These are phyloP conservation scores for Debaryomyces hansenii DNA, from an alignment of 805 yeast species.

Conservation along the genomic window DNA sequence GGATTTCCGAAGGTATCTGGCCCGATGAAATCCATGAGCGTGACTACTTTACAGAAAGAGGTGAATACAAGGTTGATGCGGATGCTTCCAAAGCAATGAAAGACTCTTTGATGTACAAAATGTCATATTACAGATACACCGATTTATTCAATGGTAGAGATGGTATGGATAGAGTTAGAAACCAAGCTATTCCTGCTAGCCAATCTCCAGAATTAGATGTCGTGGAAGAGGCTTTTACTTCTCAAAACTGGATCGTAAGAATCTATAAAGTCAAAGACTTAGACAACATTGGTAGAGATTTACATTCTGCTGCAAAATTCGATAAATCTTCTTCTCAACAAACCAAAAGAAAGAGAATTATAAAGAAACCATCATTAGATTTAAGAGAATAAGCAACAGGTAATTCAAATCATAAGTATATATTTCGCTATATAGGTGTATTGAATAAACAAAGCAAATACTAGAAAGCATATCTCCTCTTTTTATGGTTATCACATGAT, in stretches of 20 bases:
- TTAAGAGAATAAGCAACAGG: conserved; percentile 37
- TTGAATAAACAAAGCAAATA: too few relatives aligned
- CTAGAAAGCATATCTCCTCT: too few relatives aligned
- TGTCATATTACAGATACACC: conserved; percentile 85
- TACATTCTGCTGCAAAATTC: conserved; percentile 55
- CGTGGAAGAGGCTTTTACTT: conserved; percentile 91
- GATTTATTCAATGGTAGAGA: conserved; percentile 64
- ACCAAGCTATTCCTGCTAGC: conserved; percentile 63
- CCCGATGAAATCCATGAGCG: conserved; percentile 95
- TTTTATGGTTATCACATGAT: too few relatives aligned
- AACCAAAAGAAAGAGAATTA: conserved; percentile 40
- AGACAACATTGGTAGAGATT: conserved; percentile 83
- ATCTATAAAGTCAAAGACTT: conserved; percentile 87
- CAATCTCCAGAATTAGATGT: conserved; percentile 60
- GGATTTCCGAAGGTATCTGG: conserved; percentile 99
- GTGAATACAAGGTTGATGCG: conserved; percentile 86
- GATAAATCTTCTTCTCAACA: conserved; percentile 38
- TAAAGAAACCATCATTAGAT: conserved; percentile 57
- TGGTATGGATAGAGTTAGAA: conserved; percentile 84
- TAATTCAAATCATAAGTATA: background rate
- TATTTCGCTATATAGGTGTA: background rate
- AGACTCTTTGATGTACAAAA: conserved; percentile 89
- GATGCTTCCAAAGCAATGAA: conserved; percentile 83
- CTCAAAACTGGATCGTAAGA: conserved; percentile 96
- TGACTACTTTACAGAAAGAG: conserved; percentile 75